Base-by-base conservation (phyloP, 306 rosid genomes). In the Gastrolobium villosum region DNA sequence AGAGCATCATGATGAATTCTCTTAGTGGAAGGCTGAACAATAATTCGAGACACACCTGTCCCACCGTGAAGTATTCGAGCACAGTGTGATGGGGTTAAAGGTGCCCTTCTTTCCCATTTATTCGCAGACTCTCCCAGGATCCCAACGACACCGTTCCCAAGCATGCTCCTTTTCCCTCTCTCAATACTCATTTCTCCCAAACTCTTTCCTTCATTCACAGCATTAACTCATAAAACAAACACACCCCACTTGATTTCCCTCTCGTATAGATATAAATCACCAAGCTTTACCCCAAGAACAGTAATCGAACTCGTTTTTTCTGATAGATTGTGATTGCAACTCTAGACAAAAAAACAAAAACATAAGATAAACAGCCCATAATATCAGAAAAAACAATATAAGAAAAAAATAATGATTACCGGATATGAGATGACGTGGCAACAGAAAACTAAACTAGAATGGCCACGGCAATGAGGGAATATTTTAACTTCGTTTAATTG, bases 81-180 rank as follows among this genome's bases (percentile, higher is more conserved):
- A 76, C 99, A 95, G 88, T 95, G 98, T 56, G 91, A 87, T 15
- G 99, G 99, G 8, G 97, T 80, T 63, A 95, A 76, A 65, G 98
- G 98, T 31, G 83, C 92, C 81, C 99, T 92, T 81, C 99, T 90
- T 52, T 95, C 99, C 99, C 99, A 95, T 83, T 95, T 95, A 64
- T 92, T 88, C 59, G 79, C 84, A 10, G 98, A 67, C 84, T 95
- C 99, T 0, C 93, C 86, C 0, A 95, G 85, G 57, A 95, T 91
- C 87, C 99, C 99, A 32, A 93, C 91, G 37, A 88, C 89, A 57
- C 98, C 99, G 73, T 95, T 95, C 48, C 97, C 99, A 41, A 95
- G 86, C 99, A 95, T 95, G 50, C 53, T 54, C 69, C 41, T 15
- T 53, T 30, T 3, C 55, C 53, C 70, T 14, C 34, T 31, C 40